Base-by-base conservation (phyloP, 2,329 filamentous ascomycete species). In the Golovinomyces cichoracearum region DNA sequence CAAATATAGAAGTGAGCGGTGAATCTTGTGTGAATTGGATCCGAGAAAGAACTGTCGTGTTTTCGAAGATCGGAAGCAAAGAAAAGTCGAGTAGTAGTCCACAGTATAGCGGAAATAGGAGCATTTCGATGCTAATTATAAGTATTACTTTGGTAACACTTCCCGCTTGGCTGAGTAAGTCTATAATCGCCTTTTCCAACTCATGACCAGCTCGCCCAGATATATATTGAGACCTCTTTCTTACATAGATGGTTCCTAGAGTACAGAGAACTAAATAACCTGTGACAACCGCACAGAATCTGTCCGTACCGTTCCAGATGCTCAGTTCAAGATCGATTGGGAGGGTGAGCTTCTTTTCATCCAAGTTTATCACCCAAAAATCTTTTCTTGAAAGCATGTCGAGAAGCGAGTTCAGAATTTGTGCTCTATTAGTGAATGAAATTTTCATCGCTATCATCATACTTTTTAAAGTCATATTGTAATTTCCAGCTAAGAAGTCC, bases 61-160 rank as follows among this genome's bases (percentile, higher is more conserved):
- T 70, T 53, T 84, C 80, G 60, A 98, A 98, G 0, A 98, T 70
- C 0, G 90, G 90, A 15, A 98, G 69, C 46, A 95, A 69, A 4
- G 90, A 90, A 42, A 83, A 64, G 60, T 98, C 90, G 29, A 98
- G 75, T 1, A 98, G 72, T 31, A 93, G 69, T 4, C 90, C 90
- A 58, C 90, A 98, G 62, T 98, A 98, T 1, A 98, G 69, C 0
- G 90, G 90, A 59, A 98, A 98, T 5, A 86, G 77, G 31, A 98
- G 77, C 90, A 98, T 98, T 65, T 98, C 90, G 57, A 98, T 98
- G 54, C 86, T 90, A 55, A 98, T 98, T 58, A 98, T 95, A 52
- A 95, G 67, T 47, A 98, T 93, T 21, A 98, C 90, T 63, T 98
- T 98, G 69, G 94, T 77, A 9, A 98, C 88, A 13, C 92, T 90